Evolutionary conservation across 805 yeast genomes (phyloP).

Genomic region (Torulaspora microellipsoides): DNA sequence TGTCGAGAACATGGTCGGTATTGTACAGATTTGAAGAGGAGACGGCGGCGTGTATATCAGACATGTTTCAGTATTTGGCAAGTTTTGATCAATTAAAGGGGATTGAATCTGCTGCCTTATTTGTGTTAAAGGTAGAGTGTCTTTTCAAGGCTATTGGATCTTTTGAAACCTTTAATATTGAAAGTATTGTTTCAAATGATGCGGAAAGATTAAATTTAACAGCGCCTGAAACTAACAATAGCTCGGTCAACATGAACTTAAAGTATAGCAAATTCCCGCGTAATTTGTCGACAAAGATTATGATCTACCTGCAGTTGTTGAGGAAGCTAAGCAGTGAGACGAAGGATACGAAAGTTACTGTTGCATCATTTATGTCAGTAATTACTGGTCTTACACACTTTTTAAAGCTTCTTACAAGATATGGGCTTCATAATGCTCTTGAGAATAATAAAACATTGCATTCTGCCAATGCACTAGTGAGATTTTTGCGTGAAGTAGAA

Average conservation of each 20-base stretch:
- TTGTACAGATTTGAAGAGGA: slow-evolving; percentile 86
- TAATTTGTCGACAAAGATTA: slow-evolving; percentile 80
- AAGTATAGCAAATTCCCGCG: slow-evolving; percentile 57
- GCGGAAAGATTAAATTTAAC: slow-evolving; percentile 3
- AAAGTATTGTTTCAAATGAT: slow-evolving; percentile 3
- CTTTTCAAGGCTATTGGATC: slow-evolving; percentile 71
- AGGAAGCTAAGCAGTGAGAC: slow-evolving; percentile 50
- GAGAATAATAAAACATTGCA: slow-evolving; percentile 54
- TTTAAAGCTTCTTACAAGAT: slow-evolving; percentile 75
- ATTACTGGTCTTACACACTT: slow-evolving; percentile 93
- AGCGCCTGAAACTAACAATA: slow-evolving; percentile 5
- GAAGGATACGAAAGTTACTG: slow-evolving; percentile 28
- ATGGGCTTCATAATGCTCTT: slow-evolving; percentile 75
- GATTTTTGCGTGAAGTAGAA: slow-evolving; percentile 53
- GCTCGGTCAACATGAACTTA: slow-evolving; percentile 8
- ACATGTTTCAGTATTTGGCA: slow-evolving; percentile 83
- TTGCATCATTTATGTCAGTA: slow-evolving; percentile 67
- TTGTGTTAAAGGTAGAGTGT: slow-evolving; percentile 69
- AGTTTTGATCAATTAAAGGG: slow-evolving; percentile 67
- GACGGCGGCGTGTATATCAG: slow-evolving; percentile 83
- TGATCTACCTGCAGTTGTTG: slow-evolving; percentile 80
- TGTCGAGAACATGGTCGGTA: slow-evolving; percentile 73
- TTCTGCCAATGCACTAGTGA: slow-evolving; percentile 57
- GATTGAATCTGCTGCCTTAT: slow-evolving; percentile 59
- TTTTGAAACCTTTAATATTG: slow-evolving; percentile 32